Evolutionary conservation across 371 early-diverging fungal genomes (phyloP).

Genomic region (Mortierella sp.): DNA sequence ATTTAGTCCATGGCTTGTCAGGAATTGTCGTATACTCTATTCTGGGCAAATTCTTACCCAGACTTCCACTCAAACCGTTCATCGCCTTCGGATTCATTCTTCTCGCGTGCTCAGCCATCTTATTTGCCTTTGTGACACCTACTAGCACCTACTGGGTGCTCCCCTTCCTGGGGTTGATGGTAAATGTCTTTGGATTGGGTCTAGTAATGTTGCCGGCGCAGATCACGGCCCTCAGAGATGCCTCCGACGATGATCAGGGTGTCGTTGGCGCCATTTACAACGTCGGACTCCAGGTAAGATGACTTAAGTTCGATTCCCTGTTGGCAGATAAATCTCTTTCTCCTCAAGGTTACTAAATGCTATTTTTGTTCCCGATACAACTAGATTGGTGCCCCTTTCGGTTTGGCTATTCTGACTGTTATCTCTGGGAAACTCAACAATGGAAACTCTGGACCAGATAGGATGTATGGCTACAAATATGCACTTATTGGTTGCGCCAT

Average conservation of each 20-base stretch:
- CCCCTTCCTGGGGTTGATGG: constrained; percentile 42
- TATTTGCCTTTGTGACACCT: constrained; percentile 46
- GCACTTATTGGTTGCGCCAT: constrained; percentile 33
- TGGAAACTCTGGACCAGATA: constrained; percentile 16
- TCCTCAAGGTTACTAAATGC: not conserved
- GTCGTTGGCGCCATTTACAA: constrained; percentile 55
- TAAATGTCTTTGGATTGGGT: constrained; percentile 51
- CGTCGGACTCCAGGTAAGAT: constrained; percentile 47
- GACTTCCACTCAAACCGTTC: constrained; percentile 41
- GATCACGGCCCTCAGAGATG: constrained; percentile 51
- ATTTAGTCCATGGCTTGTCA: constrained; percentile 40
- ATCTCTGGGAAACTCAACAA: constrained; percentile 50
- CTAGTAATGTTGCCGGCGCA: constrained; percentile 53
- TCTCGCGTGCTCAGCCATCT: constrained; percentile 25
- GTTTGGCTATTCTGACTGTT: constrained; percentile 50
- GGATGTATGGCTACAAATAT: constrained; percentile 51
- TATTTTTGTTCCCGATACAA: not conserved
- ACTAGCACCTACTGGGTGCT: constrained; percentile 40
- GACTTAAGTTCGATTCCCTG: not conserved
- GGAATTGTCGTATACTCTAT: constrained; percentile 39
- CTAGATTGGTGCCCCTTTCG: constrained; percentile 51
- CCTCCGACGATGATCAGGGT: constrained; percentile 53
- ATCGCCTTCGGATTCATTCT: constrained; percentile 35
- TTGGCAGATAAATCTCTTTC: not conserved
- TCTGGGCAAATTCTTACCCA: constrained; percentile 42